Base-by-base conservation (phyloP, 768 basidiomycete species). In the Glaciozyma martinii region DNA sequence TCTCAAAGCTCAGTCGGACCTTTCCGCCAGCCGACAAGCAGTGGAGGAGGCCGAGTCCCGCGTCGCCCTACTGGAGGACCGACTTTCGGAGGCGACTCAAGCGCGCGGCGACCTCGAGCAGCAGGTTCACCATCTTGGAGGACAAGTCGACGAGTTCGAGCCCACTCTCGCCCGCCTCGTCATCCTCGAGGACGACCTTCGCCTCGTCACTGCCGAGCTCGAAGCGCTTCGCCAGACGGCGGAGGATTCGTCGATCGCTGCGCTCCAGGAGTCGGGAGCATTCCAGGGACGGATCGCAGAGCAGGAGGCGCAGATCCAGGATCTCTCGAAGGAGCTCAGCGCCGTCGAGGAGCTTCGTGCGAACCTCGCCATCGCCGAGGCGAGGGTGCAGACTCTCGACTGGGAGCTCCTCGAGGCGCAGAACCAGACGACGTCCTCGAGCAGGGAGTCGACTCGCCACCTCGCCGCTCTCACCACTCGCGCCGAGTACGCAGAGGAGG, bases 261-360 rank as follows among this genome's bases (percentile, higher is more conserved):
- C 61, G 10, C 5, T 63, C 6, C 42, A 62, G 18, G 67, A 65
- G 8, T 27, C 55, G 1, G 5, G 44, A 25, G 61, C 56, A 0
- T 49, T 65, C 5, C 58, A 63, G n/a, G 27, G 32, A 3, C 63
- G 63, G 5, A 53, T 65, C 2, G 37, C 60, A 2, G 40, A 43
- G 30, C 61, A 65, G n/a, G 67, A 68, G 25, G 19, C 25, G 3
- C 13, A 44, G 8, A 58, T 63, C 59, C 61, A 65, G 12, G 49
- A 61, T n/a, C 58, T 65, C 33, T 40, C 62, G 29, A 56, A 61
- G 1, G 27, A 49, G 5, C 23, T 56, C 12, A n/a, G 27, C 27
- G 53, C 52, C 19, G 8, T 29, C 16, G 67, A 65, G 12, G 55
- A 60, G 23, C 54, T 65, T 0, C 27, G 60, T 16, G 29, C 33